A percentile compares a stretch with the other conserved stretches of the same genome.
Conservation (phyloP, 2,329 filamentous ascomycete genomes). For the Pseudonectria foliicola region DNA sequence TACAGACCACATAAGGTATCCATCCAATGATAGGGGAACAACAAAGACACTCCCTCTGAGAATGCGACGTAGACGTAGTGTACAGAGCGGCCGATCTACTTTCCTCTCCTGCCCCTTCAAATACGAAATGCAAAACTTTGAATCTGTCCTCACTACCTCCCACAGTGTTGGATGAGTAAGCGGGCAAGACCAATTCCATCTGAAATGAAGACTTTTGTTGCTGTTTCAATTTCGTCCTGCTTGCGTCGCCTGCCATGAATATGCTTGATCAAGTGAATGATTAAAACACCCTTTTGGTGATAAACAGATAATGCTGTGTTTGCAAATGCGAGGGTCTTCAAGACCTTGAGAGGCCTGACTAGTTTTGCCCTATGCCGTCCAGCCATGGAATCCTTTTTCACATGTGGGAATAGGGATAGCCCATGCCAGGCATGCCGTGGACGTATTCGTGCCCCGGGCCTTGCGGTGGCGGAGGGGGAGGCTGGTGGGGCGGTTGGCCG, state of each 20-base stretch:
- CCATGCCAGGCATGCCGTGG: constrained; percentile 23
- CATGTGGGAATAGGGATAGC: constrained; percentile 19
- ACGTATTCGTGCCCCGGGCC: constrained; percentile 15
- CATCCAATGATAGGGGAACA: no score
- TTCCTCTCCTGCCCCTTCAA: no score
- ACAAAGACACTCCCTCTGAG: no score
- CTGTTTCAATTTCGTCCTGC: background rate
- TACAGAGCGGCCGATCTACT: no score
- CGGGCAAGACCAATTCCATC: no score
- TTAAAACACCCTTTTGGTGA: background rate
- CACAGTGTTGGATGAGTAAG: no score
- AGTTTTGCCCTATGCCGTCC: no score
- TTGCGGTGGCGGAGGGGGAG: constrained; percentile 14
- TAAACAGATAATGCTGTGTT: background rate
- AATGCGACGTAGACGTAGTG: no score
- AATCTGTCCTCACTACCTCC: no score
- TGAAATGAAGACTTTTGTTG: background rate
- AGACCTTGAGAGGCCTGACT: no score
- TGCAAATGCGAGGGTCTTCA: background rate
- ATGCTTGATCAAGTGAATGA: background rate
- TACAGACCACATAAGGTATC: no score
- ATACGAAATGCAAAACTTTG: no score
- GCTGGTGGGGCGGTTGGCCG: constrained; percentile 8
- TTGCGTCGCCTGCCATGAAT: background rate
- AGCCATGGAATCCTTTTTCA: constrained; percentile 2